Conservation (phyloP, 2,329 filamentous ascomycete genomes). For the Aspergillus sp. region DNA sequence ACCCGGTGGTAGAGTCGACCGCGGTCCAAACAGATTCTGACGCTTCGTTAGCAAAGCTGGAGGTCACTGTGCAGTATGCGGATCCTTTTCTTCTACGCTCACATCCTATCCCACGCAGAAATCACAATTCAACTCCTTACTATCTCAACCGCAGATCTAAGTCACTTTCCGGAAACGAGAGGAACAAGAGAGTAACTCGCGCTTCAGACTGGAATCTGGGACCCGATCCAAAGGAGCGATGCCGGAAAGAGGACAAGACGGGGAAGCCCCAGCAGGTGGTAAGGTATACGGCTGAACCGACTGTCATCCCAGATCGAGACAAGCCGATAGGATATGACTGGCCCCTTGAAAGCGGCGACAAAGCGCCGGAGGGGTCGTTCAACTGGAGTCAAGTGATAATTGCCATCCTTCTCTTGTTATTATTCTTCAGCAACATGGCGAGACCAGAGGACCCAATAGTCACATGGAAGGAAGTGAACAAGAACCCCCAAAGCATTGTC, state of each 20-base stretch:
- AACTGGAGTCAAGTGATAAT: neutral
- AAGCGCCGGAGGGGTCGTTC: neutral
- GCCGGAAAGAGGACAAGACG: no score
- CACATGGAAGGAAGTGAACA: neutral
- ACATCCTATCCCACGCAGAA: neutral
- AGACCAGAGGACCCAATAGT: neutral
- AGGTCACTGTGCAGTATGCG: neutral
- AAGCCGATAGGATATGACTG: neutral
- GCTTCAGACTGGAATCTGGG: neutral
- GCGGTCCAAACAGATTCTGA: neutral
- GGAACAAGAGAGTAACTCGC: neutral
- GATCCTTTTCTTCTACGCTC: neutral
- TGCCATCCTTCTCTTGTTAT: neutral
- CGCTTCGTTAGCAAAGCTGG: neutral
- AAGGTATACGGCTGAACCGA: neutral
- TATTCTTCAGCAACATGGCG: neutral
- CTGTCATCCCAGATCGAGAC: neutral
- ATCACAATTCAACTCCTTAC: neutral
- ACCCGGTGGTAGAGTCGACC: neutral
- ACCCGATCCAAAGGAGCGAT: neutral
- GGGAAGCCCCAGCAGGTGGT: neutral
- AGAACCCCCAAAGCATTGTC: neutral
- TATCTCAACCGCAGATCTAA: neutral
- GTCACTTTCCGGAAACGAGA: neutral
- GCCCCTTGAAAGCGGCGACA: neutral